Percentiles rank a stretch among this genome's conserved stretches.
Evolutionary conservation across 1,284 basidiomycete genomes (phyloP).

Genomic region (Thecaphora thlaspeos): DNA sequence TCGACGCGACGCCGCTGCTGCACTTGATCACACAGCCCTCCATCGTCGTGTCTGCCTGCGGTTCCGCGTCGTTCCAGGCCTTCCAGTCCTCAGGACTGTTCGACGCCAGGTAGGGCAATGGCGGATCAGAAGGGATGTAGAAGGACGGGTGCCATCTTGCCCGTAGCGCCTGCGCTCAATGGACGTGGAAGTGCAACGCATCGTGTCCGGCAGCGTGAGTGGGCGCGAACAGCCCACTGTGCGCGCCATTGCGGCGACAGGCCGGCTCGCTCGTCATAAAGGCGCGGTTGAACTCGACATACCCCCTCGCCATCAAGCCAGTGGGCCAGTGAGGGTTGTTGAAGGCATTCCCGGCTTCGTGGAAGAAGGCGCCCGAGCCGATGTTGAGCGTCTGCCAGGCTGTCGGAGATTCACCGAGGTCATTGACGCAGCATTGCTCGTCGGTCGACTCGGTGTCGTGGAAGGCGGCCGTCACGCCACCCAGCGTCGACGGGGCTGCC

Average conservation of each 20-base stretch:
- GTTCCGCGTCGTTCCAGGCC: constrained; percentile 23
- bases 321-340: constrained; percentile 34
- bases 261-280: constrained; percentile 42
- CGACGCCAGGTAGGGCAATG: constrained; percentile 9
- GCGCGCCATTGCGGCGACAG: constrained; percentile 7
- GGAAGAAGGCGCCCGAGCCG: constrained; percentile 36
- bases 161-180: constrained; percentile 30
- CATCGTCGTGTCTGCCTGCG: constrained; percentile 16
- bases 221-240: constrained; percentile 8
- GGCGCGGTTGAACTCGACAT: constrained; percentile 38
- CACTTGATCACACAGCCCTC: constrained; percentile 18
- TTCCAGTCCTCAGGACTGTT: constrained; percentile 10
- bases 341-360: constrained; percentile 35
- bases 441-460: constrained; percentile 30
- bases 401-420: constrained; percentile 27
- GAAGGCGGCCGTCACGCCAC: constrained; percentile 20
- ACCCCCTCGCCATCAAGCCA: constrained; percentile 39
- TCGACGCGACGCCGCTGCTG: constrained; percentile 16
- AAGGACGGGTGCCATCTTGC: constrained; percentile 40
- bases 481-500: constrained; percentile 26
- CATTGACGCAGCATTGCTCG: constrained; percentile 31
- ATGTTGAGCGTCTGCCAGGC: constrained; percentile 42
- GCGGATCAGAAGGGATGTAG: constrained; percentile 24
- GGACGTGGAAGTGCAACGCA: constrained; percentile 29
- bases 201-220: constrained; percentile 26